These are phyloP conservation scores for Solanum neorickii DNA, from an alignment of 257 asterid genomes.

Conservation along the genomic window DNA sequence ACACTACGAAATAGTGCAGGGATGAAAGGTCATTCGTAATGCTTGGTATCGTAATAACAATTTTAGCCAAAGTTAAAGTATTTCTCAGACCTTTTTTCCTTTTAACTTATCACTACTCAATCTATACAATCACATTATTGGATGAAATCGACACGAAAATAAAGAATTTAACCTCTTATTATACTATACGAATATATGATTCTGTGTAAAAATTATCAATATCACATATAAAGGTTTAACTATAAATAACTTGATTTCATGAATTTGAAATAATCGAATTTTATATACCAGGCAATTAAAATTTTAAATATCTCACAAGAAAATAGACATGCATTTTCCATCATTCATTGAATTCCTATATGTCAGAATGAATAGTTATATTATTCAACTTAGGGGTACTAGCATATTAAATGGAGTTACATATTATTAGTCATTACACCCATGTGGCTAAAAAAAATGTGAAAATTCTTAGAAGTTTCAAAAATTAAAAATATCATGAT, in stretches of 20 bases:
- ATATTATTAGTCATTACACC: background rate
- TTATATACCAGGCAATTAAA: background rate
- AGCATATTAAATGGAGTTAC: background rate
- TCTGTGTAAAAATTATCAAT: background rate
- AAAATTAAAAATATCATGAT: background rate
- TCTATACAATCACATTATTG: background rate
- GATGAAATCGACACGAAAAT: background rate
- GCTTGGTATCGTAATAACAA: too few relatives aligned
- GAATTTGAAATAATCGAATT: background rate
- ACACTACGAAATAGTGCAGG: too few relatives aligned
- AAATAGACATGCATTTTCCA: background rate
- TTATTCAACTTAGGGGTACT: background rate
- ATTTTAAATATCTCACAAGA: background rate
- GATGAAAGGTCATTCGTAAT: too few relatives aligned
- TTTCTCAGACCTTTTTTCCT: too few relatives aligned
- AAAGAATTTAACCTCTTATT: background rate
- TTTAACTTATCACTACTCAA: background rate
- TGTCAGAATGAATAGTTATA: background rate
- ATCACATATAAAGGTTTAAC: background rate
- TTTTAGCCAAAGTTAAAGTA: too few relatives aligned
- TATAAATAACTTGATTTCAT: background rate
- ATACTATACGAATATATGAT: too few relatives aligned
- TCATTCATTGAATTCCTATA: background rate
- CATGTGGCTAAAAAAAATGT: background rate
- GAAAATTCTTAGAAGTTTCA: background rate